These are phyloP conservation scores for Ophiostoma pallidulum DNA, from an alignment of 2,329 filamentous ascomycete genomes.

Conservation along the genomic window DNA sequence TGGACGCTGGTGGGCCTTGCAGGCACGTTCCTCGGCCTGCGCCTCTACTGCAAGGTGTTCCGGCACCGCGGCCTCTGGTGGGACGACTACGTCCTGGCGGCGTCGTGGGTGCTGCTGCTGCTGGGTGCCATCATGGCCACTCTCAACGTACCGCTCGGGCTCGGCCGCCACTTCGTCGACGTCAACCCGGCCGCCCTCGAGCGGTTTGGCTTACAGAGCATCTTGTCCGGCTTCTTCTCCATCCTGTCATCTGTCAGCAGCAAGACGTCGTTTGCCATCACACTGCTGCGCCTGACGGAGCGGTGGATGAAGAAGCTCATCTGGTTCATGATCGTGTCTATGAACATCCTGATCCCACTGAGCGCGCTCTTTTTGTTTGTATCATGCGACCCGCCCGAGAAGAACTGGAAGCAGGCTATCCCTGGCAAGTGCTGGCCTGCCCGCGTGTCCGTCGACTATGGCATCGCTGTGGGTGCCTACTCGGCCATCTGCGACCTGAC, in stretches of 20 bases:
- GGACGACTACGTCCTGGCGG: slow-evolving; percentile 21
- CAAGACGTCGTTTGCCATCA: slow-evolving; percentile 30
- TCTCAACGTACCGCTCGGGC: slow-evolving; percentile 5
- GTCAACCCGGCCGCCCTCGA: slow-evolving; percentile 2
- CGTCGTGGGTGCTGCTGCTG: slow-evolving; percentile 18
- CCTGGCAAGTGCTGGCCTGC: slow-evolving; percentile 21
- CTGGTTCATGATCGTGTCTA: slow-evolving; percentile 26
- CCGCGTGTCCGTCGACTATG: slow-evolving; percentile 17
- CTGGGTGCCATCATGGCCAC: slow-evolving; percentile 3
- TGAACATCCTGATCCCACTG: slow-evolving; percentile 23
- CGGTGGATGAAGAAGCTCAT: slow-evolving; percentile 18
- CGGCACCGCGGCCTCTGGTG: slow-evolving; percentile 22
- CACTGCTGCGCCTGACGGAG: slow-evolving; percentile 24
- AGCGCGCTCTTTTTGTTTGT: slow-evolving; percentile 21
- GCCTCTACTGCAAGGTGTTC: slow-evolving; percentile 23
- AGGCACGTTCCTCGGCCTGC: slow-evolving; percentile 18
- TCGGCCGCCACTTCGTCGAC: slow-evolving; percentile 2
- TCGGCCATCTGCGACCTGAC: slow-evolving; percentile 20
- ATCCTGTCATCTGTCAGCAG: slow-evolving; percentile 23
- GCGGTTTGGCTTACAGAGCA: slow-evolving; percentile 14
- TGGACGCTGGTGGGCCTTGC: slow-evolving; percentile 17
- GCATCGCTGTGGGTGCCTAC: slow-evolving; percentile 19
- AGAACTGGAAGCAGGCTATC: slow-evolving; percentile 19
- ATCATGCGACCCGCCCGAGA: slow-evolving; percentile 19
- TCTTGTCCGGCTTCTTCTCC: slow-evolving; percentile 19